Evolutionary conservation across 352 stramenopile species (phyloP).

Genomic region (Globisporangium cystogenes): DNA sequence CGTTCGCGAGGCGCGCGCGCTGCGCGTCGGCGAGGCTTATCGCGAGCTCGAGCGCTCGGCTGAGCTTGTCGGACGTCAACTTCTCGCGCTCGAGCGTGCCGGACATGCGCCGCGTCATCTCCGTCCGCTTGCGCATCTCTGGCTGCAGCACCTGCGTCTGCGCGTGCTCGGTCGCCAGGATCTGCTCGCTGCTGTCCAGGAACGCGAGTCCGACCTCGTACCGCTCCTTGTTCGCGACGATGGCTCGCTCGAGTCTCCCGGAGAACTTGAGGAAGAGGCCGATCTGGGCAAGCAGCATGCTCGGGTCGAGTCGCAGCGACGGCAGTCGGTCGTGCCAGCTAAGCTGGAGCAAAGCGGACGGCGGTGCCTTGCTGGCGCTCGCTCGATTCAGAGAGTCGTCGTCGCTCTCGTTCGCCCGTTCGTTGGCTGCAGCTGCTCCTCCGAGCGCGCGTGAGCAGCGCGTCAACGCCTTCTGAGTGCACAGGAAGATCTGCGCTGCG

Average conservation of each 20-base stretch:
- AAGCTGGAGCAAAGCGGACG: not conserved
- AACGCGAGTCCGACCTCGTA: conserved; percentile 40
- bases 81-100: conserved; percentile 57
- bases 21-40: conserved; percentile 28
- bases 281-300: conserved; percentile 57
- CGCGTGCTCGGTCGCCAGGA: conserved; percentile 35
- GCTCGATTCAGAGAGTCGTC: not conserved
- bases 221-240: conserved; percentile 26
- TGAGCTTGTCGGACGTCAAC: conserved; percentile 39
- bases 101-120: conserved; percentile 46
- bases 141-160: conserved; percentile 46
- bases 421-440: too few species aligned
- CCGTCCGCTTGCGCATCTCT: conserved; percentile 40
- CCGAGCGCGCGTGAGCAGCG: not conserved
- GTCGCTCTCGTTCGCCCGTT: not conserved
- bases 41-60: conserved; percentile 40
- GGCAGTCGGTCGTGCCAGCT: conserved; percentile 6
- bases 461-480: conserved; percentile 13
- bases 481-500: conserved; percentile 33
- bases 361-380: not conserved
- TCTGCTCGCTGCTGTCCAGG: conserved; percentile 44
- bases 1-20: conserved; percentile 24
- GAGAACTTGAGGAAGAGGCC: conserved; percentile 30
- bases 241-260: conserved; percentile 18
- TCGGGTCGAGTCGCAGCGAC: conserved; percentile 24